Evolutionary conservation across 1,139 yeast genomes (phyloP).

Genomic region (Hansenula lynferdii): DNA sequence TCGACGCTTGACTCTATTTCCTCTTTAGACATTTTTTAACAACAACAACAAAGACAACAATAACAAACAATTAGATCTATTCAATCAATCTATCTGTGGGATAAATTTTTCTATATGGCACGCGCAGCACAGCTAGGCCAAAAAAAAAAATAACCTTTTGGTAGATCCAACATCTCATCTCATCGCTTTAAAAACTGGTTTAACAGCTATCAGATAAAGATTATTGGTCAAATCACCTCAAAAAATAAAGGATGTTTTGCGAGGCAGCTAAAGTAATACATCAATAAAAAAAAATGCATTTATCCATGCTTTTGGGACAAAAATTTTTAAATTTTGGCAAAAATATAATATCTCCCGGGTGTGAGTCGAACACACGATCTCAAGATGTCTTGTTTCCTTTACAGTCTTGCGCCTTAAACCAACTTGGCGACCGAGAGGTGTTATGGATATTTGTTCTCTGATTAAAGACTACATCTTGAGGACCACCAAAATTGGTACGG

Average conservation of each 20-base stretch:
- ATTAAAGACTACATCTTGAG: too few relatives aligned
- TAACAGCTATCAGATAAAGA: too few relatives aligned
- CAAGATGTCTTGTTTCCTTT: slow-evolving; percentile 13
- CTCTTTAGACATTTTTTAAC: not conserved
- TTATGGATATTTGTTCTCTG: not conserved
- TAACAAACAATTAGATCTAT: too few relatives aligned
- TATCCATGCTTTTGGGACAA: not conserved
- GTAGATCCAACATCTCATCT: too few relatives aligned
- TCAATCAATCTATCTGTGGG: not conserved
- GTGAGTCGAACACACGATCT: slow-evolving; percentile 18
- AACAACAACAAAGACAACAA: not conserved
- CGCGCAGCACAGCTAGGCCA: too few relatives aligned
- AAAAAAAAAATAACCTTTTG: too few relatives aligned
- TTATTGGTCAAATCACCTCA: too few relatives aligned
- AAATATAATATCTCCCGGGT: slow-evolving; percentile 13
- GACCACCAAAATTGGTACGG: too few relatives aligned
- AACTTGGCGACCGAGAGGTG: slow-evolving; percentile 19
- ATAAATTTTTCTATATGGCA: not conserved
- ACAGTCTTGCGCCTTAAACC: slow-evolving; percentile 21
- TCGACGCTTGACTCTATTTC: slow-evolving; percentile 1
- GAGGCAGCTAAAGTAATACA: not conserved
- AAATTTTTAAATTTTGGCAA: not conserved
- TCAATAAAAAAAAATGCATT: not conserved
- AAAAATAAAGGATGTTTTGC: too few relatives aligned
- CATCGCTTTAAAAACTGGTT: too few relatives aligned